Conservation (phyloP, 169 alveolate genomes). For the Babesia ovis region DNA sequence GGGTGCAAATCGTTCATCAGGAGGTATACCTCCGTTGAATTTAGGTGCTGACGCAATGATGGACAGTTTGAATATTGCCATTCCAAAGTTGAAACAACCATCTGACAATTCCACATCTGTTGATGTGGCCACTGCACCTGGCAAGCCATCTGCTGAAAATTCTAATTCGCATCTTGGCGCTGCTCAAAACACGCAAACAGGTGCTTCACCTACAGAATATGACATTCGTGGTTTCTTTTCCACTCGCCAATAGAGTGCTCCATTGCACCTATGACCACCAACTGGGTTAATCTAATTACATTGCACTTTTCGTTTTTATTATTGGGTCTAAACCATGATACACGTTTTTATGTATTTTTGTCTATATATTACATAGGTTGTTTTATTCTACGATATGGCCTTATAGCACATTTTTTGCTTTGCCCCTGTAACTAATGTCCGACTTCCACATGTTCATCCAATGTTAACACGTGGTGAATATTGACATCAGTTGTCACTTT, state of each 20-base stretch:
- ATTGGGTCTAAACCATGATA: no score
- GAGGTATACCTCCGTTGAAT: background rate
- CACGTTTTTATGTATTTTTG: no score
- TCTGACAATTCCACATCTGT: background rate
- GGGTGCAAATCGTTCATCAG: background rate
- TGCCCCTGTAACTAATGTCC: no score
- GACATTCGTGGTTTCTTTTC: slow-evolving; percentile 9
- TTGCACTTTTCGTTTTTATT: no score
- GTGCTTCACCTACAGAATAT: background rate
- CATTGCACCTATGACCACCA: no score
- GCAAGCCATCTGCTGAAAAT: background rate
- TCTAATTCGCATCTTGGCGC: background rate
- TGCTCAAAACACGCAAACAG: background rate
- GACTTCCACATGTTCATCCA: no score
- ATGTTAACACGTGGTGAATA: no score
- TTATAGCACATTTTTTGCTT: no score
- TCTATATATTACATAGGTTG: no score
- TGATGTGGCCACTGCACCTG: background rate
- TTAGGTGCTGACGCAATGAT: background rate
- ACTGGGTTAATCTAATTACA: no score
- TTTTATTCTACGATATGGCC: no score
- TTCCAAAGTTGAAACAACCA: slow-evolving; percentile 29
- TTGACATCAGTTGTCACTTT: no score
- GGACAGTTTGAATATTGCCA: slow-evolving; percentile 18
- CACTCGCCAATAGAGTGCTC: background rate